Evolutionary conservation across 257 asterid species (phyloP).

Genomic region (Ligustrum vulgare): DNA sequence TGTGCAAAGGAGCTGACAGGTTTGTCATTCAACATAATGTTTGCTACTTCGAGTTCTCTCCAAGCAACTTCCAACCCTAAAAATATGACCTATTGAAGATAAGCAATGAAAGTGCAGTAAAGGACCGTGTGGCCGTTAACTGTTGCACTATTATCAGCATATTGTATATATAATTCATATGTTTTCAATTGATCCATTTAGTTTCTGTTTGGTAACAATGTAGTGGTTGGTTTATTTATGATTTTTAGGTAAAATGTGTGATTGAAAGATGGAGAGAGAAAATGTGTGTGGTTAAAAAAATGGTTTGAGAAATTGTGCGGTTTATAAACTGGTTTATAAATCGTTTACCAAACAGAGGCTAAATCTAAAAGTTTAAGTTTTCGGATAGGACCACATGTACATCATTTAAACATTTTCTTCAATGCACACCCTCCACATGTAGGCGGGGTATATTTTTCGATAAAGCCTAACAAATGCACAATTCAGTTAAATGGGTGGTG

Average conservation of each 20-base stretch:
- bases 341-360: too few species aligned
- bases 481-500: background rate
- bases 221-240: too few species aligned
- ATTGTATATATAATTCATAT: background rate
- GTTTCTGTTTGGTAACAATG: too few species aligned
- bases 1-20: constrained; percentile 99
- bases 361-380: background rate
- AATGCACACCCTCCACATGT: background rate
- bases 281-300: too few species aligned
- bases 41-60: constrained; percentile 4
- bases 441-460: too few species aligned
- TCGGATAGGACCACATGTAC: background rate
- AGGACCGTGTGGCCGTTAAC: background rate
- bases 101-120: background rate
- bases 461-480: too few species aligned
- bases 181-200: background rate
- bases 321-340: too few species aligned
- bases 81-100: background rate
- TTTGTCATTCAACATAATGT: constrained; percentile 30
- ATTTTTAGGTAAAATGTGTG: too few species aligned
- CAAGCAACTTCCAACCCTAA: background rate
- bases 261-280: too few species aligned
- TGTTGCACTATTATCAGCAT: constrained; percentile 1
- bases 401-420: background rate
- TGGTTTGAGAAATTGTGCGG: too few species aligned